Conservation (phyloP, 257 asterid species). For the Gentiana straminea region DNA sequence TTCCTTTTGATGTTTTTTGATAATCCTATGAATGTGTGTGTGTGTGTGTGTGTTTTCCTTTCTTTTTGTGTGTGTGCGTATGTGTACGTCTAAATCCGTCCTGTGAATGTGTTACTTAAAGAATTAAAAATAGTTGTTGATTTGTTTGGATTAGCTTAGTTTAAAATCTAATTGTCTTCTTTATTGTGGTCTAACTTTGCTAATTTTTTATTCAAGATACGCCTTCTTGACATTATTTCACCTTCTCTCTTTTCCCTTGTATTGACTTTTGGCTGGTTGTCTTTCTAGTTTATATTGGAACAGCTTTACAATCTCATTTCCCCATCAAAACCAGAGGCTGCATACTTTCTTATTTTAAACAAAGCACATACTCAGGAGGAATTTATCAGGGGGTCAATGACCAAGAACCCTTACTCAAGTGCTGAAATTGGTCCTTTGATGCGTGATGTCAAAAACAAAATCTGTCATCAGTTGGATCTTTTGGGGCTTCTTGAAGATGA, state of each 20-base stretch:
- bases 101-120: background rate
- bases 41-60: background rate
- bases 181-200: too few relatives aligned
- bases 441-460: slow-evolving; percentile 99
- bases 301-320: slow-evolving; percentile 96
- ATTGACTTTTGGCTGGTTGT: background rate
- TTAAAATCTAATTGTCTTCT: background rate
- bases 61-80: background rate
- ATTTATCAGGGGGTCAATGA: slow-evolving; percentile 98
- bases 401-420: slow-evolving; percentile 97
- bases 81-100: background rate
- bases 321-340: slow-evolving; percentile 90
- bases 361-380: slow-evolving; percentile 98
- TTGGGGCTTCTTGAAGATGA: slow-evolving; percentile 95
- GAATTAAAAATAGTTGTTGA: background rate
- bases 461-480: slow-evolving; percentile 96
- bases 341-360: slow-evolving; percentile 70
- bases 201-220: too few relatives aligned
- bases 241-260: background rate
- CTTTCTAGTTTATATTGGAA: slow-evolving; percentile 87
- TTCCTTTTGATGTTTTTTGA: background rate
- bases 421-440: slow-evolving; percentile 95
- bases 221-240: background rate
- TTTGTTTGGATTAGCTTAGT: background rate
- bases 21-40: background rate